These are phyloP conservation scores for Lipomyces sp. DNA, from an alignment of 805 yeast genomes.

Conservation along the genomic window DNA sequence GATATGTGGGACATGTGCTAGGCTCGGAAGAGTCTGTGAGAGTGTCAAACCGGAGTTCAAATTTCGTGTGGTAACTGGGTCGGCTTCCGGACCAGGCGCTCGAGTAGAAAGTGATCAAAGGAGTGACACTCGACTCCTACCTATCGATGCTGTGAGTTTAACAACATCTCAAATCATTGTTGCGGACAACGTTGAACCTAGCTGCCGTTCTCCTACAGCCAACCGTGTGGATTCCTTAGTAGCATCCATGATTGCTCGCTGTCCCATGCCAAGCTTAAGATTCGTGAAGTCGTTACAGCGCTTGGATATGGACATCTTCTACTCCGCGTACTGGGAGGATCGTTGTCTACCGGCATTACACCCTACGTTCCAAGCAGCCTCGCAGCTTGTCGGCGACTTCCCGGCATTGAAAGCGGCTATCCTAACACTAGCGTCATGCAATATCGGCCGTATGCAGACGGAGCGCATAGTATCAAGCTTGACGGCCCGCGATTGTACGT, in stretches of 20 bases:
- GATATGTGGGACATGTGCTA: neutral
- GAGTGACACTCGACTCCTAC: neutral
- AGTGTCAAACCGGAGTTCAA: neutral
- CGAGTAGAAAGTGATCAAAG: neutral
- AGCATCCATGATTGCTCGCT: neutral
- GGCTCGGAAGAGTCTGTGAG: neutral
- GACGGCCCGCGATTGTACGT: neutral
- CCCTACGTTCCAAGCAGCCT: neutral
- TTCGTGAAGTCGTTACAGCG: neutral
- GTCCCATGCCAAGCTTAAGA: neutral
- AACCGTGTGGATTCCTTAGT: neutral
- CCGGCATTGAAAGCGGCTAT: neutral
- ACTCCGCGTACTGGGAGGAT: neutral
- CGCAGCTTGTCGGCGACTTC: neutral
- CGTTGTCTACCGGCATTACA: neutral
- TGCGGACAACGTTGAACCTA: neutral
- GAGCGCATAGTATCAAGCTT: neutral
- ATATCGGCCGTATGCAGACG: neutral
- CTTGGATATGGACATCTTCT: neutral
- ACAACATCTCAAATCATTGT: neutral
- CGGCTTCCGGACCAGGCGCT: neutral
- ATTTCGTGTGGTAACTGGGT: neutral
- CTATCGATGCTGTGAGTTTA: neutral
- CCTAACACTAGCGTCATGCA: neutral
- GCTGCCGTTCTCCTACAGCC: neutral